These are phyloP conservation scores for Hypericum androsaemum DNA, from an alignment of 345 rosid species.

Conservation along the genomic window DNA sequence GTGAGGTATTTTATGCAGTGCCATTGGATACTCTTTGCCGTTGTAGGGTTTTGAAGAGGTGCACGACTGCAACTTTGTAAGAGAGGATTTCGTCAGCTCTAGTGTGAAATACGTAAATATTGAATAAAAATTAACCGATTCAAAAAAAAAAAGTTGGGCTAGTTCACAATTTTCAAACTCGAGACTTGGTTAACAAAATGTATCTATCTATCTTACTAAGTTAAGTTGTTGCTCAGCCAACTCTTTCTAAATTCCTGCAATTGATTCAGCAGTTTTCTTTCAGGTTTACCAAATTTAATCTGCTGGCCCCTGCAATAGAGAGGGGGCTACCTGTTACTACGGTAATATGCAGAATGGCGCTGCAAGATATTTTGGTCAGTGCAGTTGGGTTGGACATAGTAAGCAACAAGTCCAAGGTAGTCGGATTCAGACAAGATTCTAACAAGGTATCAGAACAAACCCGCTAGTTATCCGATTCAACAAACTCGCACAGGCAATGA, in stretches of 20 bases:
- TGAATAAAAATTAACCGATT: too few species aligned
- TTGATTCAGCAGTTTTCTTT: too few species aligned
- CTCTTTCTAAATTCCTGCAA: too few species aligned
- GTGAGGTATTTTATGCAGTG: background rate
- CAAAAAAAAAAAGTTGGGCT: too few species aligned
- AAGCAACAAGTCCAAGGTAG: conserved; percentile 19
- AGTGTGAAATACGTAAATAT: too few species aligned
- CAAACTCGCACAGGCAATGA: background rate
- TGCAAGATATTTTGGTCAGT: conserved; percentile 17
- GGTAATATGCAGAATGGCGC: conserved; percentile 17
- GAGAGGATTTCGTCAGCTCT: too few species aligned
- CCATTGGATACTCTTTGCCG: background rate
- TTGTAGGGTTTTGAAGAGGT: too few species aligned
- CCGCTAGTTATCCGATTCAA: background rate
- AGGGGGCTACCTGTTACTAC: conserved; percentile 12
- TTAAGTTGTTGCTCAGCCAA: too few species aligned
- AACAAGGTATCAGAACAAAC: conserved; percentile 2
- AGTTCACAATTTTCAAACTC: too few species aligned
- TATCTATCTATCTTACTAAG: too few species aligned
- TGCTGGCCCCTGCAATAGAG: conserved; percentile 11
- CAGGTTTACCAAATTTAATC: conserved; percentile 20
- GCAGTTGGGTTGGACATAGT: conserved; percentile 16
- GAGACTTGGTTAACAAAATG: too few species aligned
- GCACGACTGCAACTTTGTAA: too few species aligned
- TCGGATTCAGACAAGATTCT: conserved; percentile 10